phyloP scores from a whole-genome alignment of 345 rosid genomes.

The Draba incana region DNA sequence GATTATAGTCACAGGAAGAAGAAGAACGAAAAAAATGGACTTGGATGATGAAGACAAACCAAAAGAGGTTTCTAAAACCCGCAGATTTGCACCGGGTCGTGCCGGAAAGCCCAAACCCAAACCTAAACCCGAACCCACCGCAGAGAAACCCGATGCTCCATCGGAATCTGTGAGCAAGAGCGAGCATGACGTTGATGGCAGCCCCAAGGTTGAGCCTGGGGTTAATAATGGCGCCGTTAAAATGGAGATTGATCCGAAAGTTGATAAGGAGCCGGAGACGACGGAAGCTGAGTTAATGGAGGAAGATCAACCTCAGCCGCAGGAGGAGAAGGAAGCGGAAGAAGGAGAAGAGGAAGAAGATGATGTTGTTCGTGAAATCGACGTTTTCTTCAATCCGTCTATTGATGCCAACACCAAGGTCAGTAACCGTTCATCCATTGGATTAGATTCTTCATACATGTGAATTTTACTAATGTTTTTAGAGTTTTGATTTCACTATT shows the following conservation, averaged over 20 bases:
- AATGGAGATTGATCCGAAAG: slow-evolving; percentile 57
- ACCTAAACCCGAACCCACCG: slow-evolving; percentile 42
- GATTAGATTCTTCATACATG: neutral
- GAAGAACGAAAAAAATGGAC: slow-evolving; percentile 49
- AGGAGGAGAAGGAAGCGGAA: slow-evolving; percentile 41
- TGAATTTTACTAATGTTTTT: neutral
- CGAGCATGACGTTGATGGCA: slow-evolving; percentile 44
- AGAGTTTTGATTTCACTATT: neutral
- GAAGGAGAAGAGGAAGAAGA: slow-evolving; percentile 57
- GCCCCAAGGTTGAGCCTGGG: slow-evolving; percentile 42
- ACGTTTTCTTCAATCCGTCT: slow-evolving; percentile 72
- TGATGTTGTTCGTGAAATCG: slow-evolving; percentile 81
- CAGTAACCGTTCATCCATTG: neutral
- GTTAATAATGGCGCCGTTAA: slow-evolving; percentile 47
- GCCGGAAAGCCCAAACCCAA: slow-evolving; percentile 45
- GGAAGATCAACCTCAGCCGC: slow-evolving; percentile 38
- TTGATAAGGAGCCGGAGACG: slow-evolving; percentile 36
- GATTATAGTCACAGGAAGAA: slow-evolving; percentile 18
- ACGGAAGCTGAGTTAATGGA: slow-evolving; percentile 44
- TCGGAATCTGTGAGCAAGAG: slow-evolving; percentile 35
- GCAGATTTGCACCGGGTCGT: slow-evolving; percentile 63
- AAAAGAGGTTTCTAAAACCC: slow-evolving; percentile 49
- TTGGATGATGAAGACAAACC: slow-evolving; percentile 61
- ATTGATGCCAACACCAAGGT: slow-evolving; percentile 58
- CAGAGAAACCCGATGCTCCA: slow-evolving; percentile 15